Evolutionary conservation across 805 yeast species (phyloP).

Genomic region (Vanderwaltozyma yarrowii): DNA sequence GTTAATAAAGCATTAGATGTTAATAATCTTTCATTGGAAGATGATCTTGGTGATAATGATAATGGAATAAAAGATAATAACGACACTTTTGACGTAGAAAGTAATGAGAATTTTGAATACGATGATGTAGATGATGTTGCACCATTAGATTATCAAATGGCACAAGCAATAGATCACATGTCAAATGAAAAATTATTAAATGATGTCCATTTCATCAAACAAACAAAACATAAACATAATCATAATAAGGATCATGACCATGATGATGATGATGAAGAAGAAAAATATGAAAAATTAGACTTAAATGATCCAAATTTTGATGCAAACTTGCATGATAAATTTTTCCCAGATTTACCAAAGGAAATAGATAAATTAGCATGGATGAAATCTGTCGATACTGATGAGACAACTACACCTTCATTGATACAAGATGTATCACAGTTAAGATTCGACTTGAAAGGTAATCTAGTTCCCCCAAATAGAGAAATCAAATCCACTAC

Average conservation of each 20-base stretch:
- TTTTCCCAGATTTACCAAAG: conserved; percentile 80
- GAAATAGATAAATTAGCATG: conserved; percentile 78
- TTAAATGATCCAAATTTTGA: conserved; percentile 70
- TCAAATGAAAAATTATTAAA: conserved; percentile 34
- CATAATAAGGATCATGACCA: conserved; percentile 21
- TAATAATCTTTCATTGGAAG: background rate
- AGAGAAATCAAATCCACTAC: conserved; percentile 41
- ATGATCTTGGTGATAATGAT: conserved; percentile 10
- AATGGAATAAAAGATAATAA: conserved; percentile 12
- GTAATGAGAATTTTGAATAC: conserved; percentile 28
- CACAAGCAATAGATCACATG: conserved; percentile 36
- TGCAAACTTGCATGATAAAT: conserved; percentile 70
- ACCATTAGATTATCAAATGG: conserved; percentile 39
- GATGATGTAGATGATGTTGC: conserved; percentile 43
- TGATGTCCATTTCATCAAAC: conserved; percentile 59
- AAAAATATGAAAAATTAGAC: conserved; percentile 33
- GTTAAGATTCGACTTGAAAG: conserved; percentile 81
- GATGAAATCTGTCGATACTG: conserved; percentile 66
- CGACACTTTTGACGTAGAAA: no score
- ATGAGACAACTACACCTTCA: conserved; percentile 20
- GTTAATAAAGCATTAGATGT: conserved; percentile 24
- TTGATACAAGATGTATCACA: conserved; percentile 45
- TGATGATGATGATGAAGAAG: conserved; percentile 11
- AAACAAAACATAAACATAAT: conserved; percentile 15
- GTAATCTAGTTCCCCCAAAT: conserved; percentile 56